Base-by-base conservation (phyloP, 2,329 filamentous ascomycete species). In the Orbilia quercus region DNA sequence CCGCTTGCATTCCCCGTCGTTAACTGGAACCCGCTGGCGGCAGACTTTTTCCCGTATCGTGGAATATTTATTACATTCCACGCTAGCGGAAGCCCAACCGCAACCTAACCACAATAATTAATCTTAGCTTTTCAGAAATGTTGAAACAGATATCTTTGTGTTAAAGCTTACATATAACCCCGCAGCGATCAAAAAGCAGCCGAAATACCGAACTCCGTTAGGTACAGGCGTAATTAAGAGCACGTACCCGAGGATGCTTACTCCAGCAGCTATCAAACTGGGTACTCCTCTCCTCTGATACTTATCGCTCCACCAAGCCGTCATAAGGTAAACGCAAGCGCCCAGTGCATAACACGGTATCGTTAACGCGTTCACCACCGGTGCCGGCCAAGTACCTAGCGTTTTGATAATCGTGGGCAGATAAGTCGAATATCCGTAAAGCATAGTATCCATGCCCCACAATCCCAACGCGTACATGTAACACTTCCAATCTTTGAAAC, bases 351-450 rank as follows among this genome's bases (percentile, higher is more conserved):
- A 93, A 80, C 89, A 91, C 0, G 91, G 91, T 50, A 94, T 90
- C 0, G 91, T 93, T 34, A 93, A 84, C 31, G 91, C 86, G 79
- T 93, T 90, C 4, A 91, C 86, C 77, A 90, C 84, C 0, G 89
- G 85, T 0, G 83, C 82, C 0, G 86, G 84, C 83, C 89, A 91
- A 1, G 78, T 79, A 1, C 89, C 88, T 57, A 93, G 85, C 2
- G 85, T 87, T 44, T 86, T 83, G 79, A 94, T 91, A 75, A 94
- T 93, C 2, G 90, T 92, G 0, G 91, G 91, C 47, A 94, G 81
- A 78, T 93, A 93, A 0, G 89, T 92, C 54, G 87, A 89, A 80
- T 88, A 92, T 2, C 90, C 89, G 77, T 93, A 93, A 0, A 93
- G 83, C 86, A 92, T 90, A 0, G 88, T 91, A 77, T 92, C 89